Percentiles rank a stretch among this genome's conserved stretches.
Conservation (phyloP, 768 basidiomycete genomes). For the Udeniomyces megalosporus region DNA sequence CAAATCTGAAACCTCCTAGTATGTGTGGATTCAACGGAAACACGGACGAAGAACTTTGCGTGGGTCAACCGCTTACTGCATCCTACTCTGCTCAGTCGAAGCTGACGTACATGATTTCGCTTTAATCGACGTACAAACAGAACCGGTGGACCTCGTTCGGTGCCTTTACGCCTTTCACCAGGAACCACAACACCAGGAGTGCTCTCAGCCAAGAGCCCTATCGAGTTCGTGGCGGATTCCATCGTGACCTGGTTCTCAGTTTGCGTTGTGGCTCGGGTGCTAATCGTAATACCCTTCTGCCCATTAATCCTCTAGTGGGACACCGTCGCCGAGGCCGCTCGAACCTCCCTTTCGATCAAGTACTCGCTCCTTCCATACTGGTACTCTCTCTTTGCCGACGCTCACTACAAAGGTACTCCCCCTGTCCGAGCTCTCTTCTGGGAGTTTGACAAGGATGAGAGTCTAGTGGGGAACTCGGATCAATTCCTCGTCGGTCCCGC, state of each 20-base stretch:
- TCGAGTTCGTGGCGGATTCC: neutral
- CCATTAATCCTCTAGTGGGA: slow-evolving; percentile 43
- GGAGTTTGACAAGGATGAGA: slow-evolving; percentile 54
- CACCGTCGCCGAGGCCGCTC: slow-evolving; percentile 55
- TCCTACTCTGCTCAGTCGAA: too few relatives aligned
- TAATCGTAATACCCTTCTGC: neutral
- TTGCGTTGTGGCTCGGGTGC: neutral
- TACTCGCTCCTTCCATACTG: slow-evolving; percentile 65
- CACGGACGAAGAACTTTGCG: slow-evolving; percentile 64
- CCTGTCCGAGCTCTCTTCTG: slow-evolving; percentile 60
- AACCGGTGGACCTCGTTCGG: slow-evolving; percentile 76
- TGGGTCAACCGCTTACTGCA: too few relatives aligned
- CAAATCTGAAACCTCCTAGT: too few relatives aligned
- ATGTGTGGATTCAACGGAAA: slow-evolving; percentile 34
- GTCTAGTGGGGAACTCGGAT: slow-evolving; percentile 32
- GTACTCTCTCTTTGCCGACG: slow-evolving; percentile 60
- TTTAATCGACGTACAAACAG: too few relatives aligned
- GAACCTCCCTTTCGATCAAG: slow-evolving; percentile 51
- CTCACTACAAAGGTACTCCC: slow-evolving; percentile 49
- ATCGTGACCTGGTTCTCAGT: neutral
- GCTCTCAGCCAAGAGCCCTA: slow-evolving; percentile 7
- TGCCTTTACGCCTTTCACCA: slow-evolving; percentile 65
- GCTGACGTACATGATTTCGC: too few relatives aligned
- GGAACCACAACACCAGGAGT: slow-evolving; percentile 42
- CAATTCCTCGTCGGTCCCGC: slow-evolving; percentile 59